Evolutionary conservation across 73 alveolate genomes (phyloP).

Genomic region (Paramecium octaurelia): DNA sequence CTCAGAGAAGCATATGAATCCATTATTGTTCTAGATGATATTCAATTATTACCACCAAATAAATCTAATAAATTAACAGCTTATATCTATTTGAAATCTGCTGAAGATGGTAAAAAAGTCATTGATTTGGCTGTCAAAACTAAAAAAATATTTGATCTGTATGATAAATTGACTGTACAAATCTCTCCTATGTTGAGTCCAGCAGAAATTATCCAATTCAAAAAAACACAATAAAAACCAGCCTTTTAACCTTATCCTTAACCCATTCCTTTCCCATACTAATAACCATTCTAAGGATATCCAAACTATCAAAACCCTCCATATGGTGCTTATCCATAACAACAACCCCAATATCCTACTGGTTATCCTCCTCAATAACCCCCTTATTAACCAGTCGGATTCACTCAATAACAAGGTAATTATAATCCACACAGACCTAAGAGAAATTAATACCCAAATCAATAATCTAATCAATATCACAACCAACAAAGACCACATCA

Average conservation of each 20-base stretch:
- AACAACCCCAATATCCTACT: background rate
- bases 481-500: background rate
- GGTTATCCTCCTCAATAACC: conserved; percentile 1
- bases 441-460: background rate
- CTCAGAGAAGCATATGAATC: conserved; percentile 18
- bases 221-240: background rate
- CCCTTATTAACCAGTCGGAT: background rate
- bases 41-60: background rate
- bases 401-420: background rate
- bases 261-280: background rate
- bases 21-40: background rate
- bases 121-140: conserved; percentile 34
- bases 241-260: background rate
- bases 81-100: background rate
- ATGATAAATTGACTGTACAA: conserved; percentile 12
- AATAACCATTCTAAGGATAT: background rate
- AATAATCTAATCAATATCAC: background rate
- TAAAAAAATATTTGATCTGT: background rate
- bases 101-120: conserved; percentile 45
- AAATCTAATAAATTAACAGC: background rate
- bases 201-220: background rate
- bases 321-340: background rate
- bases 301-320: background rate
- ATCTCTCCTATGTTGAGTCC: background rate
- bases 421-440: background rate